phyloP scores from a whole-genome alignment of 208 protist genomes.

The Leishmania martiniquensis region DNA sequence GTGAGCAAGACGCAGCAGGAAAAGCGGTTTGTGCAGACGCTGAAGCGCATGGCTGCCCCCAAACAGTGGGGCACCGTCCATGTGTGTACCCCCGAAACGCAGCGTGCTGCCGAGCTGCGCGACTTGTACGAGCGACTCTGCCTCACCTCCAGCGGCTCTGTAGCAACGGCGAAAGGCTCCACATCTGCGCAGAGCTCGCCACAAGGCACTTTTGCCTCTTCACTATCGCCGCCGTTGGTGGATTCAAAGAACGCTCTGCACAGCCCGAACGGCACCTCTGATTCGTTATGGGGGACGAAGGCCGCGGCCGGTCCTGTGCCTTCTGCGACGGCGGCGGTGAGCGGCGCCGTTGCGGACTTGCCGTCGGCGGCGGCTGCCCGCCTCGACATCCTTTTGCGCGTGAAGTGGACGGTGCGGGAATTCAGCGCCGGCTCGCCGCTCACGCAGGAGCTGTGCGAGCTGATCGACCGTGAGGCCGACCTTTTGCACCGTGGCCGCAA shows the following conservation, averaged over 20 bases:
- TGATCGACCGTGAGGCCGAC: conserved; percentile 97
- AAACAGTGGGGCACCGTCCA: conserved; percentile 84
- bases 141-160: conserved; percentile 20
- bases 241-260: neutral
- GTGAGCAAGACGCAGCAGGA: conserved; percentile 71
- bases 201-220: neutral
- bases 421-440: conserved; percentile 77
- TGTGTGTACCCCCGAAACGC: conserved; percentile 91
- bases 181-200: neutral
- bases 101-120: conserved; percentile 93
- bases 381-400: conserved; percentile 95
- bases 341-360: conserved; percentile 1
- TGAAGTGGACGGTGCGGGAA: conserved; percentile 98
- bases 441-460: conserved; percentile 92
- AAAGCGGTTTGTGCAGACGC: conserved; percentile 57
- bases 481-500: conserved; percentile 93
- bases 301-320: neutral
- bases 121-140: conserved; percentile 91
- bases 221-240: neutral
- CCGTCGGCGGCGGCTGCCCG: conserved; percentile 59
- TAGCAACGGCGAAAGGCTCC: neutral
- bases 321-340: neutral
- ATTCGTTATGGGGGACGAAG: neutral
- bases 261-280: neutral
- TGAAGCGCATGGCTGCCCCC: conserved; percentile 80